Percentiles rank a stretch among this genome's conserved stretches.
phyloP scores from a whole-genome alignment of 331 rosid species.

The Malus hybrid region DNA sequence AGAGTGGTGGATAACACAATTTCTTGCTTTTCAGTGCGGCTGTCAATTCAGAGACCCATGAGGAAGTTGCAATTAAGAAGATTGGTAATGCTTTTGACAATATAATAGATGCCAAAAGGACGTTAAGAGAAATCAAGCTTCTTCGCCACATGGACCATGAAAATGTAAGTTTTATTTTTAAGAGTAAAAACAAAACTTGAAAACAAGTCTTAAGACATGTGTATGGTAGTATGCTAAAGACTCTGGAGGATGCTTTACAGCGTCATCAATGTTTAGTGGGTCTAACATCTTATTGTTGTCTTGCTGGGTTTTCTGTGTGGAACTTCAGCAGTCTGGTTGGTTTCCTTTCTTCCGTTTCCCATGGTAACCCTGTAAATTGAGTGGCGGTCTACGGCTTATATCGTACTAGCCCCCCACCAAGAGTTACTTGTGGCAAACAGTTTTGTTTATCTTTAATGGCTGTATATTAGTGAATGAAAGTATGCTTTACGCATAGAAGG shows the following conservation, averaged over 20 bases:
- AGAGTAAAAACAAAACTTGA: background rate
- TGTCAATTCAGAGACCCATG: constrained; percentile 73
- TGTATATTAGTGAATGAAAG: background rate
- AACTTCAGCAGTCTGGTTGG: background rate
- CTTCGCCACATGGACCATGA: constrained; percentile 90
- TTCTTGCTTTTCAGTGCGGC: constrained; percentile 57
- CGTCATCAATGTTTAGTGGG: background rate
- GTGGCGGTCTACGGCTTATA: background rate
- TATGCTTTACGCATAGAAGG: background rate
- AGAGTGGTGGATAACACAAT: constrained; percentile 6
- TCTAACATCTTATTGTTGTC: background rate
- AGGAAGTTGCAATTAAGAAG: constrained; percentile 93
- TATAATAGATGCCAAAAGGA: constrained; percentile 77
- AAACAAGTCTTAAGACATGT: background rate
- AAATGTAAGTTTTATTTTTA: constrained; percentile 39
- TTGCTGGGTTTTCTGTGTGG: background rate
- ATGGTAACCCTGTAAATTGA: background rate
- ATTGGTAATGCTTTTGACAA: constrained; percentile 83
- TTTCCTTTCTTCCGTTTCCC: background rate
- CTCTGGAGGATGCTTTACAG: background rate
- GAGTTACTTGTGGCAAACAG: background rate
- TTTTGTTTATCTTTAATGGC: background rate
- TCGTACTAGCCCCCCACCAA: background rate
- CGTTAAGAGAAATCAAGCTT: constrained; percentile 87
- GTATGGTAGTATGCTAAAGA: background rate